Evolutionary conservation across 164 flowering plant species (phyloP).

Genomic region (Paratinospora sagittata): DNA sequence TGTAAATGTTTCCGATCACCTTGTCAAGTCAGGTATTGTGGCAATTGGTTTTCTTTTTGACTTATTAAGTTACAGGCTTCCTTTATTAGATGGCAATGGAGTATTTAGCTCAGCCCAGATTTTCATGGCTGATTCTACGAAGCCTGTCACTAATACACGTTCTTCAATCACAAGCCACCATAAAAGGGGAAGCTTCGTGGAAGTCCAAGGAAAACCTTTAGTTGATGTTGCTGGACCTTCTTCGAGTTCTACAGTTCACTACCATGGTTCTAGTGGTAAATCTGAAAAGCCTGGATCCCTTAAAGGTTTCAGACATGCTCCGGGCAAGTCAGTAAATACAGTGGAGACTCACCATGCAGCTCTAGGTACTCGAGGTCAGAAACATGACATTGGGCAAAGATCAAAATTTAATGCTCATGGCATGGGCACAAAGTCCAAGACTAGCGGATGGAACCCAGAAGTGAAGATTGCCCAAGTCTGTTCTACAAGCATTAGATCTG

Average conservation of each 20-base stretch:
- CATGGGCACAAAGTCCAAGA: constrained; percentile 20
- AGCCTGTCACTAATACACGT: constrained; percentile 32
- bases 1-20: constrained; percentile 45
- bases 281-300: constrained; percentile 23
- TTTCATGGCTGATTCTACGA: constrained; percentile 45
- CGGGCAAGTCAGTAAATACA: constrained; percentile 26
- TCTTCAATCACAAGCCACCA: constrained; percentile 38
- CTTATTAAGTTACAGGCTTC: constrained; percentile 48
- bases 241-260: constrained; percentile 20
- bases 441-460: constrained; percentile 28
- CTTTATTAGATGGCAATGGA: constrained; percentile 46
- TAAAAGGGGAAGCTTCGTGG: constrained; percentile 30
- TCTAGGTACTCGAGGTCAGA: constrained; percentile 29
- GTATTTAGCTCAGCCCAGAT: constrained; percentile 20
- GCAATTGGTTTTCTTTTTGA: constrained; percentile 66
- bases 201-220: constrained; percentile 35
- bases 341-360: constrained; percentile 19
- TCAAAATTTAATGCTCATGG: constrained; percentile 31
- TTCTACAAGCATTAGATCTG: constrained; percentile 1
- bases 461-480: constrained; percentile 18
- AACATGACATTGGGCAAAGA: constrained; percentile 31
- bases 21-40: constrained; percentile 64
- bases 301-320: constrained; percentile 25
- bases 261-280: constrained; percentile 31
- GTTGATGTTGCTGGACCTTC: constrained; percentile 22